Evolutionary conservation across 352 stramenopile genomes (phyloP), one percentile per base, ranked within the genome.

Genomic region (Pythium inflatum): DNA sequence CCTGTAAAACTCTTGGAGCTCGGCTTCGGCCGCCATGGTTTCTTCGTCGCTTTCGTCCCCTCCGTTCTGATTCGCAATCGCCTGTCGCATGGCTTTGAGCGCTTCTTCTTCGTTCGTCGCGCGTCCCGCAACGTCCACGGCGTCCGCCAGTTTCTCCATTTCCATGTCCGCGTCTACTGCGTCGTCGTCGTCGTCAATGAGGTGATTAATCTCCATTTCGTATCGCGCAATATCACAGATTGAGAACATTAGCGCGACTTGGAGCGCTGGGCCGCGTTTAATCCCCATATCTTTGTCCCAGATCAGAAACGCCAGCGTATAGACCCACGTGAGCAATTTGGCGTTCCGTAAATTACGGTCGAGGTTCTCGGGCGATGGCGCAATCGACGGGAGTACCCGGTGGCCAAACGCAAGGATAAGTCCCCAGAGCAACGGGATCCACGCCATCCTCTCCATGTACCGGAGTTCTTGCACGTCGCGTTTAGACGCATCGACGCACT

Each of bases 271-370:
- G 0, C 86, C 86, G 46, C 79, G 78, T 75, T 93, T 93, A 68
- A 90, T 18, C 28, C 69, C 60, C 86, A 93, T 93, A 71, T 89
- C 82, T 24, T 81, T 72, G 66, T 92, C 86, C 76, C 76, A 87
- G 25, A 93, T 74, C 56, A 93, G 76, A 65, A 88, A 86, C 13
- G 56, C 36, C 46, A 89, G 76, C 38, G 82, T 71, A 75, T 86
- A 88, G 40, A 88, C 45, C 79, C 81, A 93, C 49, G 75, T 88
- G 60, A 89, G 40, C 60, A 93, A 78, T 75, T 92, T 93, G 75
- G 71, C 73, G n/a, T 75, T 76, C 40, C 87, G 78, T 66, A 92
- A 73, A 51, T 92, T 92, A 24, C 66, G 73, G 38, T 93, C 82
- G 57, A 92, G 79, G 62, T 92, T 77, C 49, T 88, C 76, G 16